A percentile compares a stretch with the other conserved stretches of the same genome.
Evolutionary conservation across 2,329 filamentous ascomycete genomes (phyloP).

Genomic region (Clarireedia homoeocarpa): DNA sequence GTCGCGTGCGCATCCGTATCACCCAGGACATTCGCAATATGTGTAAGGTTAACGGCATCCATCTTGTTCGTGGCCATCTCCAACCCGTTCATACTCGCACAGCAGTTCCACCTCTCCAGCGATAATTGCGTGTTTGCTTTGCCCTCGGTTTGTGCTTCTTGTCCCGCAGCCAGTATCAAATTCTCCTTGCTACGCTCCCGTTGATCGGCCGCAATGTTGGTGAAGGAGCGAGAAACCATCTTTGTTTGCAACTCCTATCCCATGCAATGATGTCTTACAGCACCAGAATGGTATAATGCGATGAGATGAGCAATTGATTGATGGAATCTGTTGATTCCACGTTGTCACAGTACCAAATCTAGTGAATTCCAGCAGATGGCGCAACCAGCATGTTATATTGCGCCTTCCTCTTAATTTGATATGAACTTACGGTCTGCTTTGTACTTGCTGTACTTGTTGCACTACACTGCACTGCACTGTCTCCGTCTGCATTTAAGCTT

Average conservation of each 20-base stretch:
- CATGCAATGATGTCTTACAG: background rate
- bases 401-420: background rate
- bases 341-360: background rate
- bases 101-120: slow-evolving; percentile 7
- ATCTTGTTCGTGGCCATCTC: background rate
- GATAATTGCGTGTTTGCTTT: background rate
- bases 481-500: background rate
- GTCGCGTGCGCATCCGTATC: background rate
- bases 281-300: background rate
- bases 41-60: too few species aligned
- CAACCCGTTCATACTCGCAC: slow-evolving; percentile 3
- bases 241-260: background rate
- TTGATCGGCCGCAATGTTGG: background rate
- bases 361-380: background rate
- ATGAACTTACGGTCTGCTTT: too few species aligned
- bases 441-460: too few species aligned
- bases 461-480: too few species aligned
- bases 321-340: background rate
- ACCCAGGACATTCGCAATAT: background rate
- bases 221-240: background rate
- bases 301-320: background rate
- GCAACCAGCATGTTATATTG: background rate
- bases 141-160: background rate
- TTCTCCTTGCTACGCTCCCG: background rate
- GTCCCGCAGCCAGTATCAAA: background rate